Percentiles rank a stretch among this genome's conserved stretches.
Conservation (phyloP, 2,329 filamentous ascomycete species). For the Xylogone sp. region DNA sequence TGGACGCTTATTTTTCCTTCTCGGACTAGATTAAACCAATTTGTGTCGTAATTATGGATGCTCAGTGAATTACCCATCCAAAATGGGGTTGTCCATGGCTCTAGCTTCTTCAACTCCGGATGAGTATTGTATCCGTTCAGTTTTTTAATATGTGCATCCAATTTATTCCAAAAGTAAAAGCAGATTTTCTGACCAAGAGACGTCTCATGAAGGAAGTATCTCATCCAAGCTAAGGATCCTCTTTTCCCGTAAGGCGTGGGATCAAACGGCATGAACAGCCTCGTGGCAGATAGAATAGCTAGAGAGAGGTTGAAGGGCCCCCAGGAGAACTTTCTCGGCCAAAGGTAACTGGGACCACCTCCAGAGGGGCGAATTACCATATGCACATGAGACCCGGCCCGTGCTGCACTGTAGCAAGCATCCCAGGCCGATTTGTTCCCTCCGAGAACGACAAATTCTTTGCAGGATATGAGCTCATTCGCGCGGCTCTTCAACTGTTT, state of each 20-base stretch:
- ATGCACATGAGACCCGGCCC: constrained; percentile 36
- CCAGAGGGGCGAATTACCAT: constrained; percentile 34
- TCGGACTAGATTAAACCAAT: constrained; percentile 54
- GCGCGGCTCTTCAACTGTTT: constrained; percentile 40
- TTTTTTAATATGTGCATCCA: constrained; percentile 51
- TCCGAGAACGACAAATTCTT: constrained; percentile 52
- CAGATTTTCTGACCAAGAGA: constrained; percentile 52
- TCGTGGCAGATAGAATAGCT: background rate
- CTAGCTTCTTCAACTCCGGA: constrained; percentile 48
- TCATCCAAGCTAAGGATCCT: constrained; percentile 40
- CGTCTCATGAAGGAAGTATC: constrained; percentile 55
- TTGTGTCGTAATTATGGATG: constrained; percentile 56
- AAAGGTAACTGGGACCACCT: constrained; percentile 49
- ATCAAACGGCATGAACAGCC: background rate
- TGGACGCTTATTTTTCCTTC: constrained; percentile 49
- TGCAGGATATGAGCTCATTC: constrained; percentile 37
- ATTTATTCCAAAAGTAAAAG: constrained; percentile 52
- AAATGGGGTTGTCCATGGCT: constrained; percentile 47
- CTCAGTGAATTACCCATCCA: constrained; percentile 52
- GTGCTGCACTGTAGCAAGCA: constrained; percentile 57
- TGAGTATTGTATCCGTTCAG: constrained; percentile 50
- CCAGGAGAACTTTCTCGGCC: constrained; percentile 20
- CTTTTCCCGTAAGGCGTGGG: background rate
- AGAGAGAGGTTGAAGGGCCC: background rate
- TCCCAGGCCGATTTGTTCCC: constrained; percentile 64